Percentiles rank a stretch among this genome's conserved stretches.
phyloP scores from a whole-genome alignment of 495 filamentous ascomycete species.

The Penicillium cosmopolitanum region DNA sequence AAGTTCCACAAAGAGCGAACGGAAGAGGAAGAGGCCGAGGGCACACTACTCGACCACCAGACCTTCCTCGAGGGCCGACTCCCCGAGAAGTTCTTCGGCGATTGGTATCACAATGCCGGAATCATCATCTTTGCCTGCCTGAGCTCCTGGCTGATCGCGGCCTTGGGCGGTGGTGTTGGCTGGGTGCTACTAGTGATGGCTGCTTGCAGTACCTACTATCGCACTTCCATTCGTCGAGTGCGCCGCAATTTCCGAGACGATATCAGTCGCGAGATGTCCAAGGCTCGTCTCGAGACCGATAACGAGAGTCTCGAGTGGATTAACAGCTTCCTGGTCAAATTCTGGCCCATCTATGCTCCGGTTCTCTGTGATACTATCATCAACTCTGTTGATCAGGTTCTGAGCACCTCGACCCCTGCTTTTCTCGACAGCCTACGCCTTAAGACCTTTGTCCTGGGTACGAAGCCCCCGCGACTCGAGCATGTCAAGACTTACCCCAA shows the following conservation, averaged over 20 bases:
- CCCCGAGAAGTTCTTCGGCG: constrained; percentile 90
- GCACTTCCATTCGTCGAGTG: constrained; percentile 90
- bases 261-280: constrained; percentile 87
- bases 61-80: constrained; percentile 84
- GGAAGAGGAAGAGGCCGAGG: constrained; percentile 54
- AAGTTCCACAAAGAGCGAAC: constrained; percentile 66
- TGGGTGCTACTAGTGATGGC: constrained; percentile 96
- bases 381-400: constrained; percentile 89
- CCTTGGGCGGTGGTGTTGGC: constrained; percentile 85
- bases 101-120: constrained; percentile 97
- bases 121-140: constrained; percentile 93
- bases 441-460: constrained; percentile 88
- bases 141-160: constrained; percentile 84
- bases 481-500: constrained; percentile 98
- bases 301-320: constrained; percentile 97
- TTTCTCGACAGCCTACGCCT: constrained; percentile 93
- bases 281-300: constrained; percentile 87
- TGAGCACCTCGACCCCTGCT: constrained; percentile 86
- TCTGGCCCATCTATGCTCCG: constrained; percentile 98
- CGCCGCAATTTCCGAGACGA: constrained; percentile 97
- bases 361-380: constrained; percentile 91
- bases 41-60: constrained; percentile 80
- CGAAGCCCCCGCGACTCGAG: constrained; percentile 93
- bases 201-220: constrained; percentile 90
- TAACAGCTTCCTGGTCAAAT: constrained; percentile 97